Conservation (phyloP, 768 basidiomycete genomes). For the Filobasidium wieringae region DNA sequence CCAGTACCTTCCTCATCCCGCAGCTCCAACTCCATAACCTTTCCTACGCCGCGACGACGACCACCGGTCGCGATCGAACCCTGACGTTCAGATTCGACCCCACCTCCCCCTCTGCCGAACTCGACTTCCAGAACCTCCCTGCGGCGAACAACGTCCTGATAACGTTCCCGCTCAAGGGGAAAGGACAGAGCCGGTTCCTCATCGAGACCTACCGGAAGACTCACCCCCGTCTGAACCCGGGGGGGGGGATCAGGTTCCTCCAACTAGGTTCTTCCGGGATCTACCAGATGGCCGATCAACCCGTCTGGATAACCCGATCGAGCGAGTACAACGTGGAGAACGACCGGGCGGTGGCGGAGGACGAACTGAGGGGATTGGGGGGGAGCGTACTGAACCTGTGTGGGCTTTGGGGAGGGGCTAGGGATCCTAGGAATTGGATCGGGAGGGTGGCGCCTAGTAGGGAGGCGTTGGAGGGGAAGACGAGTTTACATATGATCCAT, state of each 20-base stretch:
- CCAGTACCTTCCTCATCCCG: slow-evolving; percentile 51
- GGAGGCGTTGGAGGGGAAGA: background rate
- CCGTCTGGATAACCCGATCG: slow-evolving; percentile 48
- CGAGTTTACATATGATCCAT: slow-evolving; percentile 8
- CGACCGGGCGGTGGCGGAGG: slow-evolving; percentile 47
- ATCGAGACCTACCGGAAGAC: slow-evolving; percentile 34
- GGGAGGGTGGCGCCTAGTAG: background rate
- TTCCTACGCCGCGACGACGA: slow-evolving; percentile 48
- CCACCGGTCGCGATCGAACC: slow-evolving; percentile 45
- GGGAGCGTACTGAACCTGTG: slow-evolving; percentile 52
- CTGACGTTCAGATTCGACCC: slow-evolving; percentile 33
- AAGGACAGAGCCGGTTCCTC: background rate
- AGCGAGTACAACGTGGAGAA: slow-evolving; percentile 43
- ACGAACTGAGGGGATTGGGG: slow-evolving; percentile 47
- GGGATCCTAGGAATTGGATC: slow-evolving; percentile 46
- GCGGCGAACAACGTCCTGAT: background rate
- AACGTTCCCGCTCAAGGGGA: background rate
- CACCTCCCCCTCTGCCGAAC: background rate
- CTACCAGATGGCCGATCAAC: slow-evolving; percentile 27
- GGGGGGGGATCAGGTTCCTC: too few relatives aligned
- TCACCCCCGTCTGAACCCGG: slow-evolving; percentile 28
- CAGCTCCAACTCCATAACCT: slow-evolving; percentile 44
- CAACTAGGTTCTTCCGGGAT: slow-evolving; percentile 54
- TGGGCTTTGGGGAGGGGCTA: slow-evolving; percentile 53
- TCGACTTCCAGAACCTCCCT: slow-evolving; percentile 9